Base-by-base conservation (phyloP, 2,329 filamentous ascomycete genomes). In the Metarhizium anisopliae region DNA sequence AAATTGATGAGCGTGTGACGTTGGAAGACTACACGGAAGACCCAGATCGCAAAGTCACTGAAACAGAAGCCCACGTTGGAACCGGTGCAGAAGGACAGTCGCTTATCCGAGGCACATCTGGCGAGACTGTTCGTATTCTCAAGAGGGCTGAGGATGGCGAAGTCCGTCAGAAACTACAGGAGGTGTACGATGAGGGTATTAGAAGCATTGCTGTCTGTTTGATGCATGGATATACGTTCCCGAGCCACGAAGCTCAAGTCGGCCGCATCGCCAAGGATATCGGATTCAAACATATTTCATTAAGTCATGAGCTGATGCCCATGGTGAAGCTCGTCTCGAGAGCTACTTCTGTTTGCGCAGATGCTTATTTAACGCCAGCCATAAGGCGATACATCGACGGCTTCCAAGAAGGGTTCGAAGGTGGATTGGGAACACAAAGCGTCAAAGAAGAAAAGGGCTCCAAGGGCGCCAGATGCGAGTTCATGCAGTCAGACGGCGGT, bases 11-110 rank as follows among this genome's bases (percentile, higher is more conserved):
- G 71, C 75, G 87, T 38, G 84, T 90, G 4, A 89, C 86, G 0
- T 70, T 90, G 51, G 86, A 90, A 60, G 85, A 88, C 59, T 89
- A 87, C 60, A 83, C 85, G 0, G 86, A 90, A 64, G 84, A 90
- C 56, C 86, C 86, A 0, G 74, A 80, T 45, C 59, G 62, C 0
- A 53, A 45, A 50, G 32, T 57, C 3, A 60, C 58, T 2, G 82
- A 81, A 0, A 69, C 79, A 2, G 73, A 83, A 8, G 79, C 75
- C 1, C 74, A 75, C 58, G 74, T 75, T 4, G 77, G 81, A 4
- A 76, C 74, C 2, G 76, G 76, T 2, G 67, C 74, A 16, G 66
- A 78, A 38, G 73, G 76, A 1, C 71, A 79, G n/a, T 66, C 86
- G 1, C 76, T 95, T 1, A 80, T 89, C 4, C 77, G 76, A 35